A percentile compares a stretch with the other conserved stretches of the same genome.
Evolutionary conservation across 1,139 yeast species (phyloP).

Genomic region (Pichia sp.): DNA sequence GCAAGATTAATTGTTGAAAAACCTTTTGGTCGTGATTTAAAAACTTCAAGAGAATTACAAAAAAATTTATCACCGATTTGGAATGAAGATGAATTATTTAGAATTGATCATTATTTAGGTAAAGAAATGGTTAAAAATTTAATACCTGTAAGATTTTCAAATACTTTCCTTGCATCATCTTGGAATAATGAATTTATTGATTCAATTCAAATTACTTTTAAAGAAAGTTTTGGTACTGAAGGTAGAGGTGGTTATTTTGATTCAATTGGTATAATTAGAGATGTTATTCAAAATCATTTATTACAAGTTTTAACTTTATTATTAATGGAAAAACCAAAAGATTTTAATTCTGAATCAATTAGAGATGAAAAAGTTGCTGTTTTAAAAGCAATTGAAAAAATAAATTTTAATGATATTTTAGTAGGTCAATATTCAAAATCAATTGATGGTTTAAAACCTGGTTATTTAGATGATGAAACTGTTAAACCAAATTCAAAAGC

Average conservation of each 20-base stretch:
- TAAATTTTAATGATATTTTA: constrained; percentile 60
- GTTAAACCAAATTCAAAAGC: constrained; percentile 77
- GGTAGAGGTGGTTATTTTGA: constrained; percentile 99
- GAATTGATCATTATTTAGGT: constrained; percentile 96
- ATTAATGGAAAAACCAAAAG: constrained; percentile 93
- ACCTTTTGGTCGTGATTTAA: constrained; percentile 94
- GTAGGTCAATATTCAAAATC: constrained; percentile 86
- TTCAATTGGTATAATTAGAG: constrained; percentile 90
- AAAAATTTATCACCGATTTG: constrained; percentile 74
- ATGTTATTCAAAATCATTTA: constrained; percentile 96
- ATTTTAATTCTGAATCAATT: constrained; percentile 85
- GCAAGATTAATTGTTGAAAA: constrained; percentile 89
- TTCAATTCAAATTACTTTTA: constrained; percentile 81
- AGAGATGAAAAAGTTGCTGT: constrained; percentile 96
- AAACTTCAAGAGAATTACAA: constrained; percentile 72
- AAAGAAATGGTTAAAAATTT: constrained; percentile 97
- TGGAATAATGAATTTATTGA: constrained; percentile 81
- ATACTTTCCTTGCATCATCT: constrained; percentile 72
- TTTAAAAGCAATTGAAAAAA: constrained; percentile 69
- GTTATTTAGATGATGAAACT: constrained; percentile 89
- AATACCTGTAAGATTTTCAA: constrained; percentile 83
- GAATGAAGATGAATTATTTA: constrained; percentile 83
- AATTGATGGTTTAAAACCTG: constrained; percentile 83
- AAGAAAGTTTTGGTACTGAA: constrained; percentile 96
- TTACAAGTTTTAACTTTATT: constrained; percentile 85